Percentiles rank a stretch among this genome's conserved stretches.
Evolutionary conservation across 1,284 basidiomycete species (phyloP).

Genomic region (Trametes sp.): DNA sequence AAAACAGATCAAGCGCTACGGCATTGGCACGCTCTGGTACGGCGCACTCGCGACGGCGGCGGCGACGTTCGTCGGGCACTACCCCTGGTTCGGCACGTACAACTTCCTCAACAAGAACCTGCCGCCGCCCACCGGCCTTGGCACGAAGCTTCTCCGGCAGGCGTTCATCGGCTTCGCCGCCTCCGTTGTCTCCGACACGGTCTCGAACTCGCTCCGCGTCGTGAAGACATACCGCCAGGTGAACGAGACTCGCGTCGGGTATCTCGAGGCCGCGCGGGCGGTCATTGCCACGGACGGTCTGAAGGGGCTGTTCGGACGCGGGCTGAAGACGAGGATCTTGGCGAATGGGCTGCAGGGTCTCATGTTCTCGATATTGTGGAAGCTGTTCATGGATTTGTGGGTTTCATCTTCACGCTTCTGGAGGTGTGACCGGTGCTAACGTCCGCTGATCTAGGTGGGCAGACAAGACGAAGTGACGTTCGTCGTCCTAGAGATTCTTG

Average conservation of each 20-base stretch:
- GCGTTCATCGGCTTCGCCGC: conserved; percentile 90
- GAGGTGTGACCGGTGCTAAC: not conserved
- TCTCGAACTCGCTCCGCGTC: conserved; percentile 89
- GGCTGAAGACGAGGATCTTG: conserved; percentile 82
- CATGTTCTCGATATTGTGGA: conserved; percentile 88
- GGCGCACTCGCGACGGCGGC: conserved; percentile 89
- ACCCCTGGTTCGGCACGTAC: conserved; percentile 86
- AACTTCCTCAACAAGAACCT: conserved; percentile 77
- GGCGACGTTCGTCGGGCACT: conserved; percentile 92
- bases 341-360: conserved; percentile 89
- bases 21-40: conserved; percentile 84
- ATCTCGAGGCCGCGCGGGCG: conserved; percentile 70
- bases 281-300: conserved; percentile 74
- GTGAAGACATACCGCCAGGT: conserved; percentile 94
- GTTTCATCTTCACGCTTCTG: conserved; percentile 39
- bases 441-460: conserved; percentile 44
- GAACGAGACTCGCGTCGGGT: conserved; percentile 79
- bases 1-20: conserved; percentile 72
- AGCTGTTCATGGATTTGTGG: conserved; percentile 83
- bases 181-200: conserved; percentile 81
- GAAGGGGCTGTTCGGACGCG: conserved; percentile 78
- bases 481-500: not conserved
- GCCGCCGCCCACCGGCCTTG: conserved; percentile 60
- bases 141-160: conserved; percentile 73
- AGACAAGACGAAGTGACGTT: conserved; percentile 44